phyloP scores from a whole-genome alignment of 2,329 filamentous ascomycete species.

The Penicillium freii region DNA sequence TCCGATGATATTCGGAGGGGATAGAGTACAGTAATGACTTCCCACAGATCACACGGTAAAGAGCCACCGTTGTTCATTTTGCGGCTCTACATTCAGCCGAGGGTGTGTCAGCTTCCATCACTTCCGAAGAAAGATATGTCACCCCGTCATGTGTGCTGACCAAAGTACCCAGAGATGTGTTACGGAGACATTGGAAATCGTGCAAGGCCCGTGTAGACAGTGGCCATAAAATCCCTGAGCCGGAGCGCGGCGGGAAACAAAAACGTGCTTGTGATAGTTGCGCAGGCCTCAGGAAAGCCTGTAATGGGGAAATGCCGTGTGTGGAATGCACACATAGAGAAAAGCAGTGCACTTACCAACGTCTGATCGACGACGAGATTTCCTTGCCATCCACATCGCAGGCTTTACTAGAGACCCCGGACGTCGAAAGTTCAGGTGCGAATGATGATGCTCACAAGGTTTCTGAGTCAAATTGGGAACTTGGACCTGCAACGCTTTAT shows the following conservation, averaged over 20 bases:
- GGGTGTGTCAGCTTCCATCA: conserved; percentile 19
- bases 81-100: conserved; percentile 27
- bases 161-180: conserved; percentile 19
- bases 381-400: neutral
- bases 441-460: neutral
- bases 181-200: conserved; percentile 32
- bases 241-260: conserved; percentile 26
- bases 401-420: neutral
- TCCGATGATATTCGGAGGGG: neutral
- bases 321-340: conserved; percentile 23
- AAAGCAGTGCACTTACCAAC: conserved; percentile 25
- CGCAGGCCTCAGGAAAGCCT: conserved; percentile 29
- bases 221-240: conserved; percentile 23
- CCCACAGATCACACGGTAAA: conserved; percentile 22
- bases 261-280: conserved; percentile 33
- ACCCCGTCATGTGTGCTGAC: neutral
- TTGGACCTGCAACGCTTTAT: conserved; percentile 5
- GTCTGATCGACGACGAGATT: conserved; percentile 9
- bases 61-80: conserved; percentile 26
- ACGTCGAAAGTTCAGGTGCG: neutral
- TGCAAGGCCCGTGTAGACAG: conserved; percentile 23
- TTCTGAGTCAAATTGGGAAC: neutral
- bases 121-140: neutral
- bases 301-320: conserved; percentile 25
- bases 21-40: neutral